Conservation (phyloP, 352 stramenopile species). For the Paralagenidium karlingii region DNA sequence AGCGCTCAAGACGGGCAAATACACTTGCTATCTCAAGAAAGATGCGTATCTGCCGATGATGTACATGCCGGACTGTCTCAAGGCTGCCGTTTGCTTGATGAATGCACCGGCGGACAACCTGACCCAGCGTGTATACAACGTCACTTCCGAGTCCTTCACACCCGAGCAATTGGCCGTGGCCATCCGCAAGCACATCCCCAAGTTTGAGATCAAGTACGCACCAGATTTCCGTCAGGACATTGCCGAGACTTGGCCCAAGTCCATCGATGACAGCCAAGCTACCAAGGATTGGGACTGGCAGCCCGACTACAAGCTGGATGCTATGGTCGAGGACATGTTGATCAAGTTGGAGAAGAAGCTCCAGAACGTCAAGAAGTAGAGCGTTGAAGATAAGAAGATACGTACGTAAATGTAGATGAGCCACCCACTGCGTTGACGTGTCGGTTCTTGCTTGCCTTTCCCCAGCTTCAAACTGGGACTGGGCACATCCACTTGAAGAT, state of each 20-base stretch:
- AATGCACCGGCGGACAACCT: conserved; percentile 53
- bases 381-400: no score
- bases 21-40: conserved; percentile 78
- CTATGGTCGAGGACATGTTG: conserved; percentile 86
- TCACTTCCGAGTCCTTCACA: conserved; percentile 85
- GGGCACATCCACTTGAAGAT: no score
- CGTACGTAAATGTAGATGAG: no score
- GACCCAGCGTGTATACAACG: conserved; percentile 85
- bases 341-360: conserved; percentile 74
- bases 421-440: no score
- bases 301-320: conserved; percentile 81
- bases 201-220: conserved; percentile 80
- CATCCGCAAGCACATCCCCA: conserved; percentile 80
- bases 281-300: conserved; percentile 84
- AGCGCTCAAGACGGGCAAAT: conserved; percentile 75
- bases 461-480: no score
- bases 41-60: conserved; percentile 87
- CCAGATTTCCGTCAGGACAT: conserved; percentile 87
- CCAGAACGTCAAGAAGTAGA: conserved; percentile 14
- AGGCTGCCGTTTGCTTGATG: conserved; percentile 73
- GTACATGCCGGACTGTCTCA: conserved; percentile 91
- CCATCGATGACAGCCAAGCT: conserved; percentile 72
- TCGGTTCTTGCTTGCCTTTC: no score
- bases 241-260: conserved; percentile 83
- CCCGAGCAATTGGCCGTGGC: conserved; percentile 69